Evolutionary conservation across 768 basidiomycete species (phyloP), one percentile per base, ranked within the genome.

Genomic region (Nidularia pulvinata): DNA sequence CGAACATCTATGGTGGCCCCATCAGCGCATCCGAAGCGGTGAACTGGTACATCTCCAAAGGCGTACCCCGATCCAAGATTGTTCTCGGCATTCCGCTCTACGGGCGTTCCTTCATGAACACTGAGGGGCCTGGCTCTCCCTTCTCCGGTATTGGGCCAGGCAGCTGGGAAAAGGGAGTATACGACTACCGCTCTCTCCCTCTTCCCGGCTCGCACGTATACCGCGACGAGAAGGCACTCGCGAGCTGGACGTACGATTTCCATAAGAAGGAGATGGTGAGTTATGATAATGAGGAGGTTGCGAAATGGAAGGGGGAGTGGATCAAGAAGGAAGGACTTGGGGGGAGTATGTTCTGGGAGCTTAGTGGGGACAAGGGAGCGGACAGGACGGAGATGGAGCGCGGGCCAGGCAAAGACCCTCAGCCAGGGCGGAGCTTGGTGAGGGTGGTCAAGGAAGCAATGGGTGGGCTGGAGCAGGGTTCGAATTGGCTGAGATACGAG

Each of bases 301-400:
- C 80, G 2, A 66, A 68, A 49, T 79, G 80, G 80, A 95, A 95
- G 68, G 92, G 90, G 11, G 78, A 80, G 54, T 98, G 88, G 74
- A 94, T 98, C 64, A 75, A 74, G 61, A 77, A 81, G 35, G 82
- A 88, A 63, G 82, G 83, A 0, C 72, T 98, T 4, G 92, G 91
- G 5, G 97, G 97, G 0, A 90, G 89, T 52, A 99, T 99, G 97
- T 88, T 88, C 60, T 94, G 92, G 93, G 93, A 95, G 67, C 75
- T 96, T 42, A 89, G 88, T 59, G 93, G 92, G 2, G 96, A 98
- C 71, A 93, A 93, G 66, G 83, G 83, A 1, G 71, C 72, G 4
- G 60, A 67, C 33, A 80, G 89, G 49, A 83, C 88, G 37, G 89
- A 83, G 11, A 86, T 92, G 83, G 90, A 93, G 57, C 69, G 71